These are phyloP conservation scores for Eucalyptus polybractea DNA, from an alignment of 345 rosid species.

Conservation along the genomic window DNA sequence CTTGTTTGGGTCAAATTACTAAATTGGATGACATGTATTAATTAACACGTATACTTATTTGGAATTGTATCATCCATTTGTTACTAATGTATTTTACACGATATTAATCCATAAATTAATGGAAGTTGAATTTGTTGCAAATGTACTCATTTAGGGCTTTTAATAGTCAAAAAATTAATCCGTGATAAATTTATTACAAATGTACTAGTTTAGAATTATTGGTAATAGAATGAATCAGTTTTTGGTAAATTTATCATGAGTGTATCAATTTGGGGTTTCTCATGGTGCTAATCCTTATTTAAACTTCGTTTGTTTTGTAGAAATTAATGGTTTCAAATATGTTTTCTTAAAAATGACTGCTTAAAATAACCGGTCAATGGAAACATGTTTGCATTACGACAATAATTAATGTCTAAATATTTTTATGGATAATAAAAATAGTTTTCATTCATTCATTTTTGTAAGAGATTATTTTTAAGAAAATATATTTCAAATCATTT, in stretches of 20 bases:
- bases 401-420: neutral
- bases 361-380: neutral
- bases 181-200: no score
- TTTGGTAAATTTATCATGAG: accelerated
- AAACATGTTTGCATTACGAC: neutral
- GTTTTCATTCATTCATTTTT: neutral
- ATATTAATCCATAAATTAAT: no score
- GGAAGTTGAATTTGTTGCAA: no score
- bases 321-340: neutral
- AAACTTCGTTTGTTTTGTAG: neutral
- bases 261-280: accelerated
- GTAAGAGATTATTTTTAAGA: neutral
- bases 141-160: no score
- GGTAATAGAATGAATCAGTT: no score
- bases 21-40: accelerated
- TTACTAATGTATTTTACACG: no score
- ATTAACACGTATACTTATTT: no score
- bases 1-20: no score
- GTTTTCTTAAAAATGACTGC: neutral
- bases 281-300: neutral
- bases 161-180: no score
- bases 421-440: neutral
- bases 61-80: no score
- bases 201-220: no score
- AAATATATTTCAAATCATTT: neutral